Percentiles rank a stretch among this genome's conserved stretches.
Conservation (phyloP, 2,329 filamentous ascomycete species). For the Dactylonectria macrodidyma region DNA sequence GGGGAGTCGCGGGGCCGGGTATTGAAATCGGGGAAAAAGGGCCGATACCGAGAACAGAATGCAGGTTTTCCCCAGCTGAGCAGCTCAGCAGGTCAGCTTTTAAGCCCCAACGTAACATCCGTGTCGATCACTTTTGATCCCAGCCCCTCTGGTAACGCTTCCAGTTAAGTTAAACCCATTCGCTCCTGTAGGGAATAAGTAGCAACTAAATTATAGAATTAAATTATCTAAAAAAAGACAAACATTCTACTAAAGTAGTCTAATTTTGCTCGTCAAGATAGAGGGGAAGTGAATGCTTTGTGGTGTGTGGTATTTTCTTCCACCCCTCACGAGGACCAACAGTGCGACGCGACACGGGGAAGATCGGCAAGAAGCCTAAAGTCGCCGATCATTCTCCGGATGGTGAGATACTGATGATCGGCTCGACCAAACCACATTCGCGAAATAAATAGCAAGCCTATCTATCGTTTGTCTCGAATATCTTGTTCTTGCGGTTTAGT, state of each 20-base stretch:
- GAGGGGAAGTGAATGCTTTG: no score
- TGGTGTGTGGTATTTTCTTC: no score
- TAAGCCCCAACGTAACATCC: background rate
- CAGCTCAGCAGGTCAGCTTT: background rate
- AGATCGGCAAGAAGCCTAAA: constrained; percentile 29
- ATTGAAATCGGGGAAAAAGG: background rate
- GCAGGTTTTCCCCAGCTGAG: background rate
- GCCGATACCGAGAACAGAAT: background rate
- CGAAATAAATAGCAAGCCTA: constrained; percentile 8
- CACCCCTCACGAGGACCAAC: background rate
- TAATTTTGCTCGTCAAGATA: no score
- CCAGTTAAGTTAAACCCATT: no score
- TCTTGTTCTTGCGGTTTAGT: background rate
- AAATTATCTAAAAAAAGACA: no score
- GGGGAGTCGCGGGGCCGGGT: constrained; percentile 18
- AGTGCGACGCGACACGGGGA: constrained; percentile 31
- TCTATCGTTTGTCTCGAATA: background rate
- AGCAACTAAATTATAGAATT: no score
- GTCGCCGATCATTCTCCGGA: background rate
- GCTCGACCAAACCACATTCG: background rate
- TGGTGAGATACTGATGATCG: background rate
- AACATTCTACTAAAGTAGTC: no score
- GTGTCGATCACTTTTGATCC: constrained; percentile 6
- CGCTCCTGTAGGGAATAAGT: no score
- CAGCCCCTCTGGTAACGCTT: no score